These are phyloP conservation scores for Carex scoparia DNA, from an alignment of 176 grass and related monocot genomes.

Conservation along the genomic window DNA sequence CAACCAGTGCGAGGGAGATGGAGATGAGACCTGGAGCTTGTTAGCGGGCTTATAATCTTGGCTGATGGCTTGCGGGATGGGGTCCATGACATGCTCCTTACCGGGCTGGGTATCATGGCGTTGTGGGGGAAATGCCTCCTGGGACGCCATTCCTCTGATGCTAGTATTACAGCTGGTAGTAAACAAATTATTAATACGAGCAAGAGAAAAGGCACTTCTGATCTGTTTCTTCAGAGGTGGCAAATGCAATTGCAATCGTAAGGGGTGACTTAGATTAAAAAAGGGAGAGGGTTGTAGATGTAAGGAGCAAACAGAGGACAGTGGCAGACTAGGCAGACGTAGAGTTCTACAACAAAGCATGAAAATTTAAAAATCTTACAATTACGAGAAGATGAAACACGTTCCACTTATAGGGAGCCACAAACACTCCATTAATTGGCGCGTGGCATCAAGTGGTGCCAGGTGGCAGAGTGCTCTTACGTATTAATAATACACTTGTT, in stretches of 20 bases:
- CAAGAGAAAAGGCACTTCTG: neutral
- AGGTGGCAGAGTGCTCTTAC: neutral
- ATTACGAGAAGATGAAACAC: neutral
- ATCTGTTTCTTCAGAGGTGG: neutral
- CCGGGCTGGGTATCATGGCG: slow-evolving; percentile 51
- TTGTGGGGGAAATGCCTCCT: slow-evolving; percentile 47
- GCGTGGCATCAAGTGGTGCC: neutral
- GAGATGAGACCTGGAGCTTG: slow-evolving; percentile 45
- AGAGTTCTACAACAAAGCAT: neutral
- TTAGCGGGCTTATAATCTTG: slow-evolving; percentile 51
- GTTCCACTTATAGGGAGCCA: neutral
- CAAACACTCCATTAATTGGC: neutral
- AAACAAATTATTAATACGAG: neutral
- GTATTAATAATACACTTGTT: neutral
- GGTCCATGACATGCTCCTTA: slow-evolving; percentile 67
- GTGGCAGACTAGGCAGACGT: neutral
- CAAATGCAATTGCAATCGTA: neutral
- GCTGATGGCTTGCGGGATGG: slow-evolving; percentile 36
- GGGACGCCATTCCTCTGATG: slow-evolving; percentile 52
- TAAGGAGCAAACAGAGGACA: neutral
- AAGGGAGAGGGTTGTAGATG: neutral
- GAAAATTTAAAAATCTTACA: neutral
- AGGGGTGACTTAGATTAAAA: neutral
- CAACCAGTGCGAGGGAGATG: neutral
- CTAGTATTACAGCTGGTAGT: neutral